Conservation (phyloP, 1,284 basidiomycete genomes). For the Malassezia sympodialis region DNA sequence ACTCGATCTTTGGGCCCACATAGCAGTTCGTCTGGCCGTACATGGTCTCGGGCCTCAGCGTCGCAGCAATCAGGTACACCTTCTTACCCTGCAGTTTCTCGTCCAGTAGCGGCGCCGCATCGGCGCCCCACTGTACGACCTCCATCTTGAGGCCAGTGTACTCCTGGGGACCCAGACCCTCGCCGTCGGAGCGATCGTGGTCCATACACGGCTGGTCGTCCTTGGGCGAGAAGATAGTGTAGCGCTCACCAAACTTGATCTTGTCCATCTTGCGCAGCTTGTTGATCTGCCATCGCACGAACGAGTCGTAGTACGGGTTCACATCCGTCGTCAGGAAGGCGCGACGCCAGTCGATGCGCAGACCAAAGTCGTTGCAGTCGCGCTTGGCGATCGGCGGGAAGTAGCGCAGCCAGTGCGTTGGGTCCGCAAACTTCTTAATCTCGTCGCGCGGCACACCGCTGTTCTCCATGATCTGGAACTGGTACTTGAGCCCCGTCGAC, state of each 20-base stretch:
- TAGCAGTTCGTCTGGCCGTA: conserved; percentile 96
- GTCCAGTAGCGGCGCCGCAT: conserved; percentile 56
- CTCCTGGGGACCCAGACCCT: conserved; percentile 89
- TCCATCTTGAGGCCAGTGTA: conserved; percentile 95
- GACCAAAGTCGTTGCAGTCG: conserved; percentile 78
- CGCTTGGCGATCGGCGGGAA: conserved; percentile 86
- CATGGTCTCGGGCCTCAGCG: conserved; percentile 95
- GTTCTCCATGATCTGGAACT: conserved; percentile 98
- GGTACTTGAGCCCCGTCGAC: conserved; percentile 84
- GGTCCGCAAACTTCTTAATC: conserved; percentile 92
- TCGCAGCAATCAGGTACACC: conserved; percentile 86
- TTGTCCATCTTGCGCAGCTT: conserved; percentile 60
- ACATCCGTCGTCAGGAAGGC: conserved; percentile 87
- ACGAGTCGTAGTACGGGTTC: conserved; percentile 94
- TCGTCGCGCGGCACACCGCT: conserved; percentile 67
- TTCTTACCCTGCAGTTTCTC: conserved; percentile 60
- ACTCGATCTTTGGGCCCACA: conserved; percentile 80
- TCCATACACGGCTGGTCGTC: conserved; percentile 99
- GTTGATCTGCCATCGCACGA: conserved; percentile 98
- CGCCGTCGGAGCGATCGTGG: conserved; percentile 91
- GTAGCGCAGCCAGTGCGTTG: conserved; percentile 79
- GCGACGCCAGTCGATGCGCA: conserved; percentile 93
- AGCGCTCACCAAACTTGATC: conserved; percentile 81
- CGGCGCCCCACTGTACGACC: conserved; percentile 56
- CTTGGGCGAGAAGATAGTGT: conserved; percentile 98